A percentile compares a stretch with the other conserved stretches of the same genome.
Evolutionary conservation across 768 basidiomycete genomes (phyloP).

Genomic region (Saitozyma sp.): DNA sequence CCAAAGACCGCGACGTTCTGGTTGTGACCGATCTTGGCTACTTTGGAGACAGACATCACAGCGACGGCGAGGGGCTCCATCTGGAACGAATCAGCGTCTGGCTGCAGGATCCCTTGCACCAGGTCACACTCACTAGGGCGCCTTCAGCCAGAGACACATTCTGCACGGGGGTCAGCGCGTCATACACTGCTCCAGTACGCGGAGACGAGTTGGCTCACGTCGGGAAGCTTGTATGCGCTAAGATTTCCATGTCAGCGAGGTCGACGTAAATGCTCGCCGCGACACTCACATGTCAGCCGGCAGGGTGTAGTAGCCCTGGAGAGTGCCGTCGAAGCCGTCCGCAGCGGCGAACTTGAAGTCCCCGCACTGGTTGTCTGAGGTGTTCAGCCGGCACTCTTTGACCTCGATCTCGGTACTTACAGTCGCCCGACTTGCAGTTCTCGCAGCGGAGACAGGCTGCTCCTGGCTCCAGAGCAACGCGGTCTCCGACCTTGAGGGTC

Average conservation of each 20-base stretch:
- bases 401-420: slow-evolving; percentile 60
- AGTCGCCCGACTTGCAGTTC: slow-evolving; percentile 76
- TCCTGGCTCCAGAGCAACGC: slow-evolving; percentile 92
- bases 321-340: slow-evolving; percentile 77
- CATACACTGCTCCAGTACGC: background rate
- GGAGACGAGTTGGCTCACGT: slow-evolving; percentile 1
- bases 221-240: slow-evolving; percentile 18
- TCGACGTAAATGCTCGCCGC: background rate
- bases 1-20: slow-evolving; percentile 81
- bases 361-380: slow-evolving; percentile 57
- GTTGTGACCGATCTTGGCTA: slow-evolving; percentile 68
- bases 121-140: slow-evolving; percentile 60
- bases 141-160: slow-evolving; percentile 85
- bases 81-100: slow-evolving; percentile 9
- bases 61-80: slow-evolving; percentile 94
- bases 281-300: slow-evolving; percentile 66
- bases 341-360: slow-evolving; percentile 83
- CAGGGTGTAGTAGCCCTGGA: slow-evolving; percentile 76
- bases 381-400: slow-evolving; percentile 58
- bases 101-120: background rate
- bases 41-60: slow-evolving; percentile 77
- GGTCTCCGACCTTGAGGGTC: slow-evolving; percentile 72
- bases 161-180: slow-evolving; percentile 40
- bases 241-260: slow-evolving; percentile 5
- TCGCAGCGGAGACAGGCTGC: slow-evolving; percentile 77